Base-by-base conservation (phyloP, 192 early-diverging fungal genomes). In the Coemansia sp. region DNA sequence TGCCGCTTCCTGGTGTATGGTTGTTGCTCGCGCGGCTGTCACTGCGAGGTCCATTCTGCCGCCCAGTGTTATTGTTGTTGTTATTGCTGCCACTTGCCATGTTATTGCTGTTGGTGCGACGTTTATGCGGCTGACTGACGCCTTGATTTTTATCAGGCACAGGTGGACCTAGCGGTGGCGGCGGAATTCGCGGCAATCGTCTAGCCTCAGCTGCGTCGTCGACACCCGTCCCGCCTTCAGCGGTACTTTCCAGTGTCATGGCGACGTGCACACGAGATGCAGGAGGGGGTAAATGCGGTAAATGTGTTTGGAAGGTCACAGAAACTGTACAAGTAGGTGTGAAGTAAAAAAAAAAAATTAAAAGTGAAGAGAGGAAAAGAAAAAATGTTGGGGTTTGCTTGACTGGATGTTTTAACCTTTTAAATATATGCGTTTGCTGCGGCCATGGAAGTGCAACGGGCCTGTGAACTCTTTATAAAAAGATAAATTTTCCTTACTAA, bases 71-170 rank as follows among this genome's bases (percentile, higher is more conserved):
- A 27, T 33, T 48, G 53, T 31, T 37, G 31, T 27, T 39, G 21
- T 59, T 45, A 21, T 11, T 17, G 19, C 48, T 17, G 31, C 29
- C n/a, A 36, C 64, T 56, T 39, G 33, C 33, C 3, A 2, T 51
- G 50, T 51, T 54, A 27, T 33, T 54, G 51, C 13, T 54, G 29
- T 54, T 54, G 51, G 21, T 54, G 51, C 51, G 51, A 27, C 29
- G 51, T 54, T 27, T 54, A 31, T 27, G 10, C 51, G 51, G 29
- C 51, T 31, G 51, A 29, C 27, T 54, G 9, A 8, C 6, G 29
- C 51, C 51, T 54, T 54, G 51, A 54, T 54, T 54, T 54, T 54
- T 54, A 54, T 54, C 51, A 13, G 51, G 51, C 51, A 54, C 51
- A 3, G 3, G n/a, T 9, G 46, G 46, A n/a, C 8, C 46, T 48